Percentiles rank a stretch among this genome's conserved stretches.
Evolutionary conservation across 106 monocot species (phyloP).

Genomic region (Triglochin maritima): DNA sequence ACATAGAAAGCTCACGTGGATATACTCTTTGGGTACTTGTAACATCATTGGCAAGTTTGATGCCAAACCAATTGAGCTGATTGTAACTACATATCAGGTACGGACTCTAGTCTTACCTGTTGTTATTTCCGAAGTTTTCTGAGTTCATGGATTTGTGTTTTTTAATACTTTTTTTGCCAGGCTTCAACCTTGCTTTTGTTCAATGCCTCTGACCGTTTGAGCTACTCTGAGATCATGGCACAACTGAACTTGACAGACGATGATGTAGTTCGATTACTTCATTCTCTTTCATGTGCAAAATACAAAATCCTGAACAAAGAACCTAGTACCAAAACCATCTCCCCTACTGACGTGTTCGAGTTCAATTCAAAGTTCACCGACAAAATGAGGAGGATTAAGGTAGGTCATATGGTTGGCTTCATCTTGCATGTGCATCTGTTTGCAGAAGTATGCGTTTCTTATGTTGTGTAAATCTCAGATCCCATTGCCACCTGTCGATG

Average conservation of each 20-base stretch:
- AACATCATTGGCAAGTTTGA: conserved; percentile 85
- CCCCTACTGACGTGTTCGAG: conserved; percentile 57
- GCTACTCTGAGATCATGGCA: conserved; percentile 70
- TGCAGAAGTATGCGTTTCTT: background rate
- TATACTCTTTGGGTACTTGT: conserved; percentile 73
- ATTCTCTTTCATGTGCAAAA: conserved; percentile 83
- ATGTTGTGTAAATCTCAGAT: conserved; percentile 27
- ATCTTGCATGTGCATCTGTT: too few species aligned
- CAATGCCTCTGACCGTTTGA: conserved; percentile 63
- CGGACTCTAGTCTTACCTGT: background rate
- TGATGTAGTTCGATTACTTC: conserved; percentile 73
- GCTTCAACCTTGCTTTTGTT: conserved; percentile 66
- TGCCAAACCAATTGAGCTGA: conserved; percentile 60
- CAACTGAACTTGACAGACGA: conserved; percentile 66
- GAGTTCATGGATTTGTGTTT: background rate
- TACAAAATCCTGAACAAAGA: conserved; percentile 88
- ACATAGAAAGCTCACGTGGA: conserved; percentile 76
- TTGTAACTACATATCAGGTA: conserved; percentile 70
- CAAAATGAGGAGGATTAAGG: conserved; percentile 86
- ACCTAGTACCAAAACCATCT: conserved; percentile 59
- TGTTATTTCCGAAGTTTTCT: background rate
- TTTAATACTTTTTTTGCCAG: conserved; percentile 15
- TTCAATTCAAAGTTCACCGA: conserved; percentile 94
- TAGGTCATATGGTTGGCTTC: conserved; percentile 1
- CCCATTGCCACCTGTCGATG: conserved; percentile 69